Conservation (phyloP, 2,329 filamentous ascomycete genomes). For the Fusarium protoensiforme region DNA sequence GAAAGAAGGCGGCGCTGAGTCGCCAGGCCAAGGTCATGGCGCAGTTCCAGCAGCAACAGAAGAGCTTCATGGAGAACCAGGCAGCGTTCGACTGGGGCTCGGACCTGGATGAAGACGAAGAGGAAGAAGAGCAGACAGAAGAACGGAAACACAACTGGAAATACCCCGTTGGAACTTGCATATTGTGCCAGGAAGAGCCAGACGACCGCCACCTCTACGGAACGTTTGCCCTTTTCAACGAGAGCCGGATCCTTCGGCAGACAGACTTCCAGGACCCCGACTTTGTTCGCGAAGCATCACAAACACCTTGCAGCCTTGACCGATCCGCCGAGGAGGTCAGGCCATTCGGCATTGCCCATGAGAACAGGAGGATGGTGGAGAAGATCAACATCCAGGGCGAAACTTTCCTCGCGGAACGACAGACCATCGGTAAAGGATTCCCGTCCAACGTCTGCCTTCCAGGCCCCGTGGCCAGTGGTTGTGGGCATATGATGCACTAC, state of each 20-base stretch:
- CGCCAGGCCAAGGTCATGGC: slow-evolving; percentile 96
- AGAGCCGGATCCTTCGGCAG: slow-evolving; percentile 87
- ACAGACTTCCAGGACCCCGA: slow-evolving; percentile 86
- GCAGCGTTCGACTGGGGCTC: slow-evolving; percentile 86
- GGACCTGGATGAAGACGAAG: slow-evolving; percentile 81
- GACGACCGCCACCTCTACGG: slow-evolving; percentile 90
- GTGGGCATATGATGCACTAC: slow-evolving; percentile 99
- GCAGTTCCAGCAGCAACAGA: slow-evolving; percentile 97
- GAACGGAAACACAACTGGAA: slow-evolving; percentile 78
- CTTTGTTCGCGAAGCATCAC: slow-evolving; percentile 83
- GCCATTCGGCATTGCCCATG: slow-evolving; percentile 90
- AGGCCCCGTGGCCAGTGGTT: slow-evolving; percentile 89
- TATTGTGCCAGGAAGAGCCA: slow-evolving; percentile 95
- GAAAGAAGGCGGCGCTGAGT: slow-evolving; percentile 90
- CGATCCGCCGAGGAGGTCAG: slow-evolving; percentile 83
- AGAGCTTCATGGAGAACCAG: slow-evolving; percentile 91
- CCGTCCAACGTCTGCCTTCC: slow-evolving; percentile 72
- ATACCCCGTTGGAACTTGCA: slow-evolving; percentile 93
- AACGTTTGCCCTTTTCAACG: slow-evolving; percentile 88
- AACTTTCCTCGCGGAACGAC: slow-evolving; percentile 77
- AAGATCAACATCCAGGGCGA: slow-evolving; percentile 81
- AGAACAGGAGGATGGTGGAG: slow-evolving; percentile 81
- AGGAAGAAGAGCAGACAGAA: slow-evolving; percentile 73
- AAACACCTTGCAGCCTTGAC: slow-evolving; percentile 85
- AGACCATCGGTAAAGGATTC: slow-evolving; percentile 91